Conservation (phyloP, 2,329 filamentous ascomycete genomes). For the Macrophomina phaseolina region DNA sequence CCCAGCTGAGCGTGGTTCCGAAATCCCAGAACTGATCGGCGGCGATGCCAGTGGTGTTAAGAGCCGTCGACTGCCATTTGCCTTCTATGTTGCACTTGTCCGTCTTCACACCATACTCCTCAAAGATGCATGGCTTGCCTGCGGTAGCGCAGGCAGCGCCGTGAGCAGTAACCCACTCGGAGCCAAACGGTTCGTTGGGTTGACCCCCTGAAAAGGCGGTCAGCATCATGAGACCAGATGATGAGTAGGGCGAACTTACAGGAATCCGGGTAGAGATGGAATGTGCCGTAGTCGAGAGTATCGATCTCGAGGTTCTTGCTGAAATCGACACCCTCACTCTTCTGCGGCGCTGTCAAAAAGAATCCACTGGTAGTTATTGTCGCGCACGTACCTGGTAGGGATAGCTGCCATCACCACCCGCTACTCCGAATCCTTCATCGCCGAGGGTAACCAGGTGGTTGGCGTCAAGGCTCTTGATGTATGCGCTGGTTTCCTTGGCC, state of each 20-base stretch:
- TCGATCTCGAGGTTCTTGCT: constrained; percentile 57
- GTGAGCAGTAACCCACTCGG: constrained; percentile 55
- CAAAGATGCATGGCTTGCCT: constrained; percentile 49
- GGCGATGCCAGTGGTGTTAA: constrained; percentile 38
- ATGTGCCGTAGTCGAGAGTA: constrained; percentile 62
- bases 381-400: constrained; percentile 48
- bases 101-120: constrained; percentile 45
- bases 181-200: constrained; percentile 44
- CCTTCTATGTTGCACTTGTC: constrained; percentile 39
- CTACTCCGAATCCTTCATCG: constrained; percentile 64
- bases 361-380: background rate
- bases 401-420: constrained; percentile 54
- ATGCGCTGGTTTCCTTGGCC: constrained; percentile 62
- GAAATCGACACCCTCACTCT: constrained; percentile 59
- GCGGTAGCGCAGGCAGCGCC: constrained; percentile 44
- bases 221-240: background rate
- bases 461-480: constrained; percentile 68
- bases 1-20: constrained; percentile 36
- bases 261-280: constrained; percentile 58
- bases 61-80: constrained; percentile 40
- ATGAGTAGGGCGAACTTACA: constrained; percentile 42
- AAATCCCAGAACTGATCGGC: constrained; percentile 44
- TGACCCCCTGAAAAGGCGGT: constrained; percentile 36
- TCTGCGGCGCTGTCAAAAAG: constrained; percentile 30
- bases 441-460: constrained; percentile 68